Conservation (phyloP, 140 eudicot species). For the Erigeron philadelphicus region DNA sequence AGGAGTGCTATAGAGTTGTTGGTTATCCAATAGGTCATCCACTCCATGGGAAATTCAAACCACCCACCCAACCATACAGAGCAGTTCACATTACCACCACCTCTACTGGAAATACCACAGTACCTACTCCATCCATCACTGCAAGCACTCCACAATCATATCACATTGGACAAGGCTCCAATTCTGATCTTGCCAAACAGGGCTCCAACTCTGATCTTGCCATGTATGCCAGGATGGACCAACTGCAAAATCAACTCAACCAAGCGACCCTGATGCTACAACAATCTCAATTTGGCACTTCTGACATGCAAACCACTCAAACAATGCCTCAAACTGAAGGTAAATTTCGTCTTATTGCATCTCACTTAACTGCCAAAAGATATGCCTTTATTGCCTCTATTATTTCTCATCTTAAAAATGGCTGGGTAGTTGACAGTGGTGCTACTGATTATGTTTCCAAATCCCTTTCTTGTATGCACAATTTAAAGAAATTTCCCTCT, state of each 20-base stretch:
- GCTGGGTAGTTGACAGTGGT: not conserved
- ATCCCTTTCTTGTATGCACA: not conserved
- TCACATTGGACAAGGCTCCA: too few species aligned
- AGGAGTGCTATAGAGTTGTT: not conserved
- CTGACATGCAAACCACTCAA: too few species aligned
- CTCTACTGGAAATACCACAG: not conserved
- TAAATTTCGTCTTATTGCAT: not conserved
- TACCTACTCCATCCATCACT: too few species aligned
- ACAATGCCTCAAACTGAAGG: too few species aligned
- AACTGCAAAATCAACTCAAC: not conserved
- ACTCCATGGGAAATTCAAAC: not conserved
- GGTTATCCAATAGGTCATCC: not conserved
- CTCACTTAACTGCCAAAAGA: not conserved
- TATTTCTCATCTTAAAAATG: not conserved
- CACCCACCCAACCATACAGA: too few species aligned
- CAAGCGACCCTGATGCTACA: not conserved
- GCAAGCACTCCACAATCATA: too few species aligned
- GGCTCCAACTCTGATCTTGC: not conserved
- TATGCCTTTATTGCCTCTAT: too few species aligned
- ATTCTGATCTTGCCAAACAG: too few species aligned
- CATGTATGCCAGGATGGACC: not conserved
- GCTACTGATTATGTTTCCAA: not conserved
- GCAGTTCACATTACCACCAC: not conserved
- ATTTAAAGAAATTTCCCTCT: too few species aligned
- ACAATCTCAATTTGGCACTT: too few species aligned